Base-by-base conservation (phyloP, 1,139 yeast genomes). In the Geotrichum fermentans region DNA sequence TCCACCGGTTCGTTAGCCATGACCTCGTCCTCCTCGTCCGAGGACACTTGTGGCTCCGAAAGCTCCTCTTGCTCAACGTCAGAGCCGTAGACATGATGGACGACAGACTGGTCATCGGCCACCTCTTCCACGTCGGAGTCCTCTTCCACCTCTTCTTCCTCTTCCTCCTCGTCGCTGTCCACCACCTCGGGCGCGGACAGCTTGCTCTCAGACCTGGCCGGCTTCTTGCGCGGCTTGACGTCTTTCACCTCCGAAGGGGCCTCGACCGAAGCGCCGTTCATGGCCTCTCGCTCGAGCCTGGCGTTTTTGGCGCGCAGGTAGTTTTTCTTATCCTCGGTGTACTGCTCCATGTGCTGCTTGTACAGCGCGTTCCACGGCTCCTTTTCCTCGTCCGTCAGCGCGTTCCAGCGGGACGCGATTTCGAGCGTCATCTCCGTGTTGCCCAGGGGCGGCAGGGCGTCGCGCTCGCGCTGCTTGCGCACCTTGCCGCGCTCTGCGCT, bases 371-470 rank as follows among this genome's bases (percentile, higher is more conserved):
- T 84, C 92, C 94, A 89, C 58, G 78, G 76, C 52, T 75, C 77
- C 67, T 83, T 85, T 62, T 84, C 92, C 30, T 71, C 75, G 17
- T 78, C 83, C 49, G 80, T 63, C 62, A 88, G 71, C 43, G 73
- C 77, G 60, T 79, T 79, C 96, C 96, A 88, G 64, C 81, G 78
- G 59, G 77, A 80, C 50, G 92, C 81, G 58, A 87, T 82, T 60
- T 83, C 82, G 59, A 79, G 82, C 43, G 94, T 85, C 71, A 87
- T 77, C 59, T 86, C 95, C 39, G 80, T 78, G 47, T 89, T 85
- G 20, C 82, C 73, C 56, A 83, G 72, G 8, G 88, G 78, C 18
- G 83, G 76, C 56, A 78, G 73, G 32, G 82, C 82, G 52, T 74
- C 72, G 46, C 72, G 70, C 52, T 70, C 73, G 64, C 94, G 76